Base-by-base conservation (phyloP, 352 stramenopile species). In the Pythium monospermum region DNA sequence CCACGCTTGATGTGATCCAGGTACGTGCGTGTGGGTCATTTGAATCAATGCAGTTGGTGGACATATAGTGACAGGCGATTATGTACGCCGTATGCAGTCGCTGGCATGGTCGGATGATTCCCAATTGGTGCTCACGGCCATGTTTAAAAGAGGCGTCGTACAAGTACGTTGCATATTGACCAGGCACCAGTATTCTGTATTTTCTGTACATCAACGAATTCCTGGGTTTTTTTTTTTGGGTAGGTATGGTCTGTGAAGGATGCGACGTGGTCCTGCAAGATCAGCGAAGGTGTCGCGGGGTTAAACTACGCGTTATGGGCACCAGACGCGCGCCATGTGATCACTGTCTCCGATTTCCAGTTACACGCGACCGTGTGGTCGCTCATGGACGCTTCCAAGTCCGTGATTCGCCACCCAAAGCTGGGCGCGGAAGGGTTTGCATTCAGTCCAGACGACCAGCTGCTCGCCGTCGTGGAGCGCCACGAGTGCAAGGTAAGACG, bases 341-440 rank as follows among this genome's bases (percentile, higher is more conserved):
- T 93, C 46, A 91, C 80, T 0, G 74, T 93, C 12, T 84, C 82
- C n/a, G 83, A 93, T 59, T 93, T 93, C 42, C 80, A 88, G 53
- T 59, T 93, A 21, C 81, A 91, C 42, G 80, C 76, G 22, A 91
- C 76, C 2, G 77, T 93, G 26, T 93, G 83, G 83, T 90, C 77
- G 18, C 64, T 93, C 4, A 36, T 68, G n/a, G 72, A 89, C 45
- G 55, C 68, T 6, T 71, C 72, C 19, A 74, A 82, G 22, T 84
- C 67, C 23, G 69, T 71, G 36, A 85, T 91, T 46, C 68, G 76
- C 5, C 70, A 67, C 40, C 83, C 83, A 8, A 93, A 93, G 48
- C 67, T 93, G 35, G 64, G 64, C 8, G 72, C 53, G 3, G 76
- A 90, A 3, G 83, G 80, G 0, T 69, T 93, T 32, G 59, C 68